Base-by-base conservation (phyloP, 129 eudicot genomes). In the Flaveria ramosissima region DNA sequence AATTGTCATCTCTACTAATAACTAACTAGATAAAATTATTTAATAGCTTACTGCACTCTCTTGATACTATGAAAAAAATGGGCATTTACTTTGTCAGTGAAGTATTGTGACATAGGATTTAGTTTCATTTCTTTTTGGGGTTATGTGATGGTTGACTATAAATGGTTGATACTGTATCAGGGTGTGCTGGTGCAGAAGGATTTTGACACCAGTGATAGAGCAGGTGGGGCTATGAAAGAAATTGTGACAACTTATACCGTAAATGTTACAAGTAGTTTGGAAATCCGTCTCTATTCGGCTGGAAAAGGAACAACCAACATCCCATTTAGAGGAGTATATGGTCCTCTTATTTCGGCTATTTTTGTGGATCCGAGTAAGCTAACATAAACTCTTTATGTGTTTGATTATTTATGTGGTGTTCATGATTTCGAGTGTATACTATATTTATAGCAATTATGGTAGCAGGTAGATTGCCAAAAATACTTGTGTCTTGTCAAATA, bases 271-370 rank as follows among this genome's bases (percentile, higher is more conserved):
- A 59, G 13, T 70, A 86, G 80, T 11, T 73, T 93, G 77, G 98
- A 93, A 81, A 85, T 93, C 63, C 84, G 96, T 24, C 89, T 93
- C 73, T 81, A 90, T 51, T 93, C 89, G 92, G 92, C 89, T 50
- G 89, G 96, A 50, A 93, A 81, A 86, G 98, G 98, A 80, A 93
- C 92, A 17, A 87, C 98, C 4, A 85, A 93, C 15, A 76, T 90
- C 72, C 98, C 97, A 43, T 66, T 21, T 45, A 87, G 96, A 83
- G 98, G 98, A 79, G 84, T 82, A 56, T 93, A 93, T 72, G 98
- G 98, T 43, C 90, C 98, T 55, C 95, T 93, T 48, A 70, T 93
- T 71, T 93, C 98, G 15, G 98, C 97, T 71, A 88, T 93, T 43
- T 85, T 88, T 48, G 97, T 90, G 21, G 65, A 86, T 46, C 89